Conservation (phyloP, 2,329 filamentous ascomycete species). For the Parastagonospora nodorum region DNA sequence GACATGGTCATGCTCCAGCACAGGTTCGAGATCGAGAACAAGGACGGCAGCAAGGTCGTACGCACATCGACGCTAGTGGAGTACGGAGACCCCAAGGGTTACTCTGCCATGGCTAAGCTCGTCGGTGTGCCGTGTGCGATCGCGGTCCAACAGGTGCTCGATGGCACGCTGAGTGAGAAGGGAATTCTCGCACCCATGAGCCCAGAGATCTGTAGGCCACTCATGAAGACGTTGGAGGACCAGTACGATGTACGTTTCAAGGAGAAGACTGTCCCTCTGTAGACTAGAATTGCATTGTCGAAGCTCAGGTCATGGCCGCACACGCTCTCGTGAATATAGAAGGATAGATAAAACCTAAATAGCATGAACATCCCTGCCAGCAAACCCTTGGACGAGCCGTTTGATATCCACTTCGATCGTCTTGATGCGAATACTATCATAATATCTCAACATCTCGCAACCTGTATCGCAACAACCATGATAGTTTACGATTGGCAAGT, state of each 20-base stretch:
- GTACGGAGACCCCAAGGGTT: slow-evolving; percentile 79
- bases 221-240: slow-evolving; percentile 79
- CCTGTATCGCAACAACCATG: no score
- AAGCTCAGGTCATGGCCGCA: no score
- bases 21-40: slow-evolving; percentile 82
- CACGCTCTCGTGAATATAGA: no score
- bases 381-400: no score
- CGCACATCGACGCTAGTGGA: slow-evolving; percentile 81
- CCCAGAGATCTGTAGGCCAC: slow-evolving; percentile 70
- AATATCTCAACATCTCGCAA: no score
- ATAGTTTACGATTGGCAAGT: no score
- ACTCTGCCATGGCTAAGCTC: slow-evolving; percentile 81
- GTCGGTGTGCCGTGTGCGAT: slow-evolving; percentile 78
- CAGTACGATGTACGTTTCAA: slow-evolving; percentile 75
- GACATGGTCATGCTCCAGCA: slow-evolving; percentile 82
- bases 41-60: slow-evolving; percentile 77
- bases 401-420: no score
- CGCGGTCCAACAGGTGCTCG: slow-evolving; percentile 76
- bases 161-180: slow-evolving; percentile 73
- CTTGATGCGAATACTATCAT: no score
- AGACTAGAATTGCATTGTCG: background rate
- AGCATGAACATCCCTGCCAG: no score
- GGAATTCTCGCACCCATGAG: slow-evolving; percentile 79
- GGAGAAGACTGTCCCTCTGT: slow-evolving; percentile 63
- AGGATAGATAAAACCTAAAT: no score